These are phyloP conservation scores for Creolimax fragrantissima DNA, from an alignment of 78 protist genomes.

Conservation along the genomic window DNA sequence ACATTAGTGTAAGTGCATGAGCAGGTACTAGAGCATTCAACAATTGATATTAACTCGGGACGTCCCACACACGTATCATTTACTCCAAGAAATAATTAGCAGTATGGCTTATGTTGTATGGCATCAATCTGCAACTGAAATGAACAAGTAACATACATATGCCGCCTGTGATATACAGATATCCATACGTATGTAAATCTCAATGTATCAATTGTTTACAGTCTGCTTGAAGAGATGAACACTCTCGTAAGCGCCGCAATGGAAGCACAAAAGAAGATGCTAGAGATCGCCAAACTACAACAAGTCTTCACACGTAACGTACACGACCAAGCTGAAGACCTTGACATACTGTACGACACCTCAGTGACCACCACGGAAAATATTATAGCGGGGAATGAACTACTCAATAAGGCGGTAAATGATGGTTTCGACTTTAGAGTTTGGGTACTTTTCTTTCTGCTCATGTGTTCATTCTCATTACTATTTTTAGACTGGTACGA, in stretches of 20 bases:
- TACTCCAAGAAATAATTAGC: too few relatives aligned
- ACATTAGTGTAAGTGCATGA: too few relatives aligned
- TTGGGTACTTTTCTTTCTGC: slow-evolving; percentile 1
- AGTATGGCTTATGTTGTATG: too few relatives aligned
- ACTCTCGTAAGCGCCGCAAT: not conserved
- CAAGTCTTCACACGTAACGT: not conserved
- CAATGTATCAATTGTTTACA: not conserved
- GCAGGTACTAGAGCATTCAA: too few relatives aligned
- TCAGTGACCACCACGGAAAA: not conserved
- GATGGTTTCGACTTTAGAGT: not conserved
- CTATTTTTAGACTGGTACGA: not conserved
- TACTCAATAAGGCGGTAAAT: not conserved
- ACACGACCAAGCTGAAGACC: not conserved
- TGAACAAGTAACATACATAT: too few relatives aligned
- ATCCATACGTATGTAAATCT: not conserved
- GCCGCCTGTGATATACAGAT: not conserved
- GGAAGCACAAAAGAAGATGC: not conserved
- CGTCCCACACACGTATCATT: too few relatives aligned
- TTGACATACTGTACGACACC: not conserved
- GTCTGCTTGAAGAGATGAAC: not conserved
- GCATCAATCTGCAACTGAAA: too few relatives aligned
- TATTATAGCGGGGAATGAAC: not conserved
- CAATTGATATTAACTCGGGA: too few relatives aligned
- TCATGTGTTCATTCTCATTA: slow-evolving; percentile 6
- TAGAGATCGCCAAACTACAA: not conserved